Evolutionary conservation across 768 basidiomycete species (phyloP).

Genomic region (Amanita molliuscula): DNA sequence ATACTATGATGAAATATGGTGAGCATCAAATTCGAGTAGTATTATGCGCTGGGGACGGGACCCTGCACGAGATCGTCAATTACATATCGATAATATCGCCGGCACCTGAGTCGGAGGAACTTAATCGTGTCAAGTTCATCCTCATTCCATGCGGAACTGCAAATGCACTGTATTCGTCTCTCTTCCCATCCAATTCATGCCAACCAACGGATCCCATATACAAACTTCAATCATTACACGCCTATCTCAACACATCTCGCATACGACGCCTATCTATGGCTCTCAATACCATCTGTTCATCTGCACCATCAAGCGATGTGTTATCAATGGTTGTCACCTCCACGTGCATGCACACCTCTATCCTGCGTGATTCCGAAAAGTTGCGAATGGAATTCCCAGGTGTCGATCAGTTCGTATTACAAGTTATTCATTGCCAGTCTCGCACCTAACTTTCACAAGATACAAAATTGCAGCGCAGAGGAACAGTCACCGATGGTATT

Average conservation of each 20-base stretch:
- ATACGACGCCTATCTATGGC: slow-evolving; percentile 43
- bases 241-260: slow-evolving; percentile 30
- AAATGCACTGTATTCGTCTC: slow-evolving; percentile 77
- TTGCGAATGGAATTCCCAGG: slow-evolving; percentile 63
- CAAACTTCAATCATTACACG: slow-evolving; percentile 45
- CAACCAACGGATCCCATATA: slow-evolving; percentile 21
- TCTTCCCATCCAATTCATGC: slow-evolving; percentile 44
- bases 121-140: slow-evolving; percentile 26
- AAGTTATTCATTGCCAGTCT: background rate
- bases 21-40: slow-evolving; percentile 33
- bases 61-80: slow-evolving; percentile 81
- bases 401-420: slow-evolving; percentile 38
- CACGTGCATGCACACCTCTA: slow-evolving; percentile 75
- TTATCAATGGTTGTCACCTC: slow-evolving; percentile 82
- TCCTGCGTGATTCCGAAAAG: slow-evolving; percentile 72
- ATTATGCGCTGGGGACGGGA: slow-evolving; percentile 85
- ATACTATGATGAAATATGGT: slow-evolving; percentile 22
- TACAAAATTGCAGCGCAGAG: slow-evolving; percentile 79
- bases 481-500: slow-evolving; percentile 68
- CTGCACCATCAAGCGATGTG: slow-evolving; percentile 14
- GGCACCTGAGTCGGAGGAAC: background rate
- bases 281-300: slow-evolving; percentile 30
- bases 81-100: slow-evolving; percentile 30
- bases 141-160: slow-evolving; percentile 81
- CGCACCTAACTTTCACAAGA: slow-evolving; percentile 21